Percentiles rank a stretch among this genome's conserved stretches.
Evolutionary conservation across 139 green algal genomes (phyloP).

Genomic region (Tetradesmus obliquus): DNA sequence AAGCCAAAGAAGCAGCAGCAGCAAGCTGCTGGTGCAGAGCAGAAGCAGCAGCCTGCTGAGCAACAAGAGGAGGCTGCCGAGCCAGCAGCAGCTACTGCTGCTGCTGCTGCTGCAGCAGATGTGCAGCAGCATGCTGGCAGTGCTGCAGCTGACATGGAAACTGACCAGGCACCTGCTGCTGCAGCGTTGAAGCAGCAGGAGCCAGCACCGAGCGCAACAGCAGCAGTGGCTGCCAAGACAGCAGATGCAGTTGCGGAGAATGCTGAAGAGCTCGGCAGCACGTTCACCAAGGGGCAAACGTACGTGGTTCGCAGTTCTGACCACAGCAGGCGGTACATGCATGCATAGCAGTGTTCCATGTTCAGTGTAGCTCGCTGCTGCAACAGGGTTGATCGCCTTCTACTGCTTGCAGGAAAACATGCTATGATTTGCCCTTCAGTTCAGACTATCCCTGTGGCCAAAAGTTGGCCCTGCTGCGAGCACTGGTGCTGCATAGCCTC

Average conservation of each 20-base stretch:
- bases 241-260: background rate
- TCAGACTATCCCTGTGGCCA: no score
- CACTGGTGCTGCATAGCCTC: no score
- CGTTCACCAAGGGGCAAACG: slow-evolving; percentile 26
- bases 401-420: no score
- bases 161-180: background rate
- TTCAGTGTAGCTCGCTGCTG: no score
- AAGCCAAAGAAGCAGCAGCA: background rate
- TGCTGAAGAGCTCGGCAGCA: background rate
- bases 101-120: background rate
- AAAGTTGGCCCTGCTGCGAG: no score
- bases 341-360: background rate
- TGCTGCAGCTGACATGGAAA: background rate
- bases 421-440: background rate
- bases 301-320: background rate
- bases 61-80: background rate
- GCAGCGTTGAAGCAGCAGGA: background rate
- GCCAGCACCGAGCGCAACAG: background rate
- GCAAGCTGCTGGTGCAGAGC: background rate
- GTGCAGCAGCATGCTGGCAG: background rate
- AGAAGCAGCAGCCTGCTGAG: background rate
- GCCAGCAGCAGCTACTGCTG: background rate
- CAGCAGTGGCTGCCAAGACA: background rate
- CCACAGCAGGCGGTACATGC: background rate
- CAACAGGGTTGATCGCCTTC: no score